Evolutionary conservation across 2,329 filamentous ascomycete genomes (phyloP).

Genomic region (Colletotrichum melonis): DNA sequence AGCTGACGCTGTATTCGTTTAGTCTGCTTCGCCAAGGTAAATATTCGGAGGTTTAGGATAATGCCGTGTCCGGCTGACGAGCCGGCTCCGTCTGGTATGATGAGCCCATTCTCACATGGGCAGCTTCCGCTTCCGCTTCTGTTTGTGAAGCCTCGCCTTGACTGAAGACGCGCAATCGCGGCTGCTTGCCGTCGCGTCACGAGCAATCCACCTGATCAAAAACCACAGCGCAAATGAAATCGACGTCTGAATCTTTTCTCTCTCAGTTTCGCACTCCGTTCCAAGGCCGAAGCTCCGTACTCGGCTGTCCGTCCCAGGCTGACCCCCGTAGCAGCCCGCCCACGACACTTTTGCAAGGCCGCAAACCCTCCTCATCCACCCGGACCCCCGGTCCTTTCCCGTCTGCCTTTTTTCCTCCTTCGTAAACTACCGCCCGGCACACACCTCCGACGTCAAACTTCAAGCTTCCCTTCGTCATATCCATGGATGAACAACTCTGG

Average conservation of each 20-base stretch:
- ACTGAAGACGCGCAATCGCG: neutral
- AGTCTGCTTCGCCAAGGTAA: neutral
- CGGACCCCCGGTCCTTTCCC: neutral
- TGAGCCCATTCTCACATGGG: neutral
- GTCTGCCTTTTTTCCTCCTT: neutral
- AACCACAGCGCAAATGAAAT: neutral
- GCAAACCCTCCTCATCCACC: neutral
- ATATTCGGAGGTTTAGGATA: neutral
- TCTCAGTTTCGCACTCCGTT: neutral
- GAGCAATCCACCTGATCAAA: neutral
- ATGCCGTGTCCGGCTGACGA: neutral
- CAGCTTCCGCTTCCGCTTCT: neutral
- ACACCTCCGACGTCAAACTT: conserved; percentile 25
- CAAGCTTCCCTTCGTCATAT: conserved; percentile 22
- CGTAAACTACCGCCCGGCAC: neutral
- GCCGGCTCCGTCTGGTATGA: neutral
- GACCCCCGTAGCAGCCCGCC: neutral
- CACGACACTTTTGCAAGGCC: neutral
- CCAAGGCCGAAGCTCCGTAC: neutral
- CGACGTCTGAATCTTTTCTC: neutral
- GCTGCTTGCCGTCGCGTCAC: neutral
- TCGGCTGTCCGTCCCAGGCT: neutral
- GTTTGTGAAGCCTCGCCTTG: neutral
- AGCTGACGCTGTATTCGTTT: neutral
- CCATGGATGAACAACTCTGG: conserved; percentile 28